Base-by-base conservation (phyloP, 78 protist species). In the Neovahlkampfia damariscottae region DNA sequence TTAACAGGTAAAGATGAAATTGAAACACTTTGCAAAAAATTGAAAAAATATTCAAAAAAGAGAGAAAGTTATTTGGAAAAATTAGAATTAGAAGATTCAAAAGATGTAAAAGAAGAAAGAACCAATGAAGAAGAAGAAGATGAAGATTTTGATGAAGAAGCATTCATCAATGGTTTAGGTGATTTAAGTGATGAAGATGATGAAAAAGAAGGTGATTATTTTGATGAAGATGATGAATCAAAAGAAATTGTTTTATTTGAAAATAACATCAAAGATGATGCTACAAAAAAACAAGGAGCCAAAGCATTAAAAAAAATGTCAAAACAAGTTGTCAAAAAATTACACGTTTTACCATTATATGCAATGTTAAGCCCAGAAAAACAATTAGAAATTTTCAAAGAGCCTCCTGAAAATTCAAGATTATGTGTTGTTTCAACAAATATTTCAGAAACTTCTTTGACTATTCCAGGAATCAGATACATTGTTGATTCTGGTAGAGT, bases 401-500 rank as follows among this genome's bases (percentile, higher is more conserved):
- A 6, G 2, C 83, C 94, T 32, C 93, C 95, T 8, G 35, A 37
- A 0, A 93, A 91, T 0, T 7, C 73, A 3, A 84, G 99, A 6
- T 79, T 90, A 58, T 76, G 90, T 7, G 96, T 98, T 5, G 93
- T 98, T 29, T 95, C 99, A 5, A 98, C 99, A 34, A 96, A 98
- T 74, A 87, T 98, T 3, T 99, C 99, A 41, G 99, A 98, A 79
- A 95, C 99, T 0, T 93, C 99, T 62, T 32, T 98, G 10, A 98
- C 99, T 8, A 95, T 98, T 34, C 98, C 98, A 5, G 84, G 85
- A 41, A 87, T 96, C 31, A 67, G 72, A 30, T 95, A 93, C 84
- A 93, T 91, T 6, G 88, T 90, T 28, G 95, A 89, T 80, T n/a
- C 72, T 2, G 82, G 83, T 19, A 35, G 90, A 36, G 98, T 96